Base-by-base conservation (phyloP, 225 moss, liverwort and hornwort genomes). In the Rhytidiadelphus loreus region DNA sequence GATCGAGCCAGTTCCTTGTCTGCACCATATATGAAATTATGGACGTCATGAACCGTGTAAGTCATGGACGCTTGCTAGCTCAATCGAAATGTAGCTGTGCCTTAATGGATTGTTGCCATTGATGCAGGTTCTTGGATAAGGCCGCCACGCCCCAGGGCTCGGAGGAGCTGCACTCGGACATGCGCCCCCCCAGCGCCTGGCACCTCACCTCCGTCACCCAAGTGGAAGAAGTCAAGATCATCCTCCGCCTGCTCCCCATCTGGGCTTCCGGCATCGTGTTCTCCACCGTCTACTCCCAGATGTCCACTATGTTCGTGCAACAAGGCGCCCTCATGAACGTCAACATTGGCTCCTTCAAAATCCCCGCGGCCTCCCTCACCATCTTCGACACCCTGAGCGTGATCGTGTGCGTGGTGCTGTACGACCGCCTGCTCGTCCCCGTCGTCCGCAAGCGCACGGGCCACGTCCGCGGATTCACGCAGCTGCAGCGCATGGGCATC, bases 321-420 rank as follows among this genome's bases (percentile, higher is more conserved):
- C 98, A 98, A 78, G 98, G 97, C 1, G 19, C 46, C 11, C 52
- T 92, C 43, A 97, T 98, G 97, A 91, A 98, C 84, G 82, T 90
- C 7, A 29, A 19, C 6, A 88, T 98, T 50, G 97, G 96, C n/a
- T 79, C 89, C 22, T 94, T 96, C 74, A 1, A 78, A 0, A 96
- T 98, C 74, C 95, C 95, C 8, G 91, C 98, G 14, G 98, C 98
- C 14, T 92, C 96, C 22, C 88, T 98, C 29, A 37, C 91, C 90
- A 96, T 95, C 85, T 98, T 98, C 81, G 97, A 97, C 90, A 96
- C 95, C 8, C 70, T 98, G 48, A 97, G 97, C 70, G 95, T 98
- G 52, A 64, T 98, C 39, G 59, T 95, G 56, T 96, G 96, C 87
- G 97, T 98, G 16, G 94, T 94, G 57, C 60, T 97, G 18, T 98